Evolutionary conservation across 2,329 filamentous ascomycete genomes (phyloP).

Genomic region (Onygena corvina): DNA sequence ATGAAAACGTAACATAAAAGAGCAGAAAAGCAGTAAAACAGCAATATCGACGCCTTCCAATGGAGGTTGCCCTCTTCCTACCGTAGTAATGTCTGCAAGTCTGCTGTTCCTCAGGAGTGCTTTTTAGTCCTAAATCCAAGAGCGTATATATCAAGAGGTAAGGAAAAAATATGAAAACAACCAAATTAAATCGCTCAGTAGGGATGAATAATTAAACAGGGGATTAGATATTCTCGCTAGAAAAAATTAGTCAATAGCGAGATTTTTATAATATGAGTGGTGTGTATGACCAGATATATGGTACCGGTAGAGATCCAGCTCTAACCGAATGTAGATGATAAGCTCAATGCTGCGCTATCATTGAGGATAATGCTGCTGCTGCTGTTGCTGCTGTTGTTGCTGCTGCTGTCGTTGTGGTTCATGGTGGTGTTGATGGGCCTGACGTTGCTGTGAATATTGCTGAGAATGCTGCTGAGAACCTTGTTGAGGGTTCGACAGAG

Average conservation of each 20-base stretch:
- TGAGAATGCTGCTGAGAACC: not conserved
- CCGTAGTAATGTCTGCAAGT: slow-evolving; percentile 6
- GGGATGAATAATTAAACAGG: not conserved
- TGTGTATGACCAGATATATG: not conserved
- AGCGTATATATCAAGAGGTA: not conserved
- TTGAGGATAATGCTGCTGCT: not conserved
- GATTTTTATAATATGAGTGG: not conserved
- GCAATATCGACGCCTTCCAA: slow-evolving; percentile 7
- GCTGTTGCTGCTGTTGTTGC: not conserved
- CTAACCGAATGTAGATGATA: not conserved
- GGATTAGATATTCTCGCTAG: not conserved
- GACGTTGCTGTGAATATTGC: not conserved
- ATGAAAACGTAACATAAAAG: not conserved
- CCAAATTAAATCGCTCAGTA: not conserved
- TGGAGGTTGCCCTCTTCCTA: slow-evolving; percentile 11
- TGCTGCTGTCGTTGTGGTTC: not conserved
- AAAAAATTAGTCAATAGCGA: not conserved
- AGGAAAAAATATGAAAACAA: not conserved
- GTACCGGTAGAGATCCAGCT: slow-evolving; percentile 4
- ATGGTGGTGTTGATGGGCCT: not conserved
- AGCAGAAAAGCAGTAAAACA: not conserved
- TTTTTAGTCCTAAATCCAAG: not conserved
- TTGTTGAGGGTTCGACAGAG: not conserved
- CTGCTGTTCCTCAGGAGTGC: not conserved
- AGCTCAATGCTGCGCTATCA: not conserved